A percentile compares a stretch with the other conserved stretches of the same genome.
These are phyloP conservation scores for Cyanodermella asteris DNA, from an alignment of 2,329 filamentous ascomycete genomes.

Conservation along the genomic window DNA sequence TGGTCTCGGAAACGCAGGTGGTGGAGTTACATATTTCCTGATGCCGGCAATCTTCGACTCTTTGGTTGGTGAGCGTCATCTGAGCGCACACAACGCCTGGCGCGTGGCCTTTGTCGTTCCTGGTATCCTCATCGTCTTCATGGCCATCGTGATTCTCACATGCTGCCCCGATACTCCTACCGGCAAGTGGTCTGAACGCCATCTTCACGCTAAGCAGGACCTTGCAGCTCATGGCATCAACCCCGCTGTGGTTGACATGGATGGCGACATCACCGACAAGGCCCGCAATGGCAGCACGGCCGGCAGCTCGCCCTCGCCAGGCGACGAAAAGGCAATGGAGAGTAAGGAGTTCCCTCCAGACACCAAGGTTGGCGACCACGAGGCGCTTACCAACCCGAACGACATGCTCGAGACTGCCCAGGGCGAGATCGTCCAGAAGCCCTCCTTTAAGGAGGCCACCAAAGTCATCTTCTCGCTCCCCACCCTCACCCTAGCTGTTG, in stretches of 20 bases:
- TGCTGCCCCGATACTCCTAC: constrained; percentile 64
- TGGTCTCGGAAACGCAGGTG: constrained; percentile 70
- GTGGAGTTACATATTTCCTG: constrained; percentile 79
- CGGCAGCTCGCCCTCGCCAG: constrained; percentile 9
- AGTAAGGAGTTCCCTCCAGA: constrained; percentile 10
- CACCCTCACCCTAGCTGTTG: constrained; percentile 28
- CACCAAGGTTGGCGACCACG: constrained; percentile 15
- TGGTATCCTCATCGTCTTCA: constrained; percentile 48
- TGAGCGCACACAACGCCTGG: constrained; percentile 53
- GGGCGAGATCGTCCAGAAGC: constrained; percentile 40
- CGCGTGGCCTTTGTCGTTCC: constrained; percentile 68
- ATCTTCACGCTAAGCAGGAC: constrained; percentile 6
- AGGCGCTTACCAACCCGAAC: constrained; percentile 26
- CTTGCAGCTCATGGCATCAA: constrained; percentile 7
- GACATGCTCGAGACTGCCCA: constrained; percentile 29
- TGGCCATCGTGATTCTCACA: constrained; percentile 46
- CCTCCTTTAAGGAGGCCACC: constrained; percentile 36
- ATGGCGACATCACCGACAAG: constrained; percentile 4
- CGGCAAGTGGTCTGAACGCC: constrained; percentile 45
- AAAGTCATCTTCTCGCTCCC: constrained; percentile 40
- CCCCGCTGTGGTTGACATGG: constrained; percentile 7
- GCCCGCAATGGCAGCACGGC: constrained; percentile 6
- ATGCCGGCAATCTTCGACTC: constrained; percentile 82
- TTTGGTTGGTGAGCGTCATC: constrained; percentile 35
- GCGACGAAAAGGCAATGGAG: too few relatives aligned